These are phyloP conservation scores for Aspergillus proliferans DNA, from an alignment of 2,329 filamentous ascomycete genomes.

Conservation along the genomic window DNA sequence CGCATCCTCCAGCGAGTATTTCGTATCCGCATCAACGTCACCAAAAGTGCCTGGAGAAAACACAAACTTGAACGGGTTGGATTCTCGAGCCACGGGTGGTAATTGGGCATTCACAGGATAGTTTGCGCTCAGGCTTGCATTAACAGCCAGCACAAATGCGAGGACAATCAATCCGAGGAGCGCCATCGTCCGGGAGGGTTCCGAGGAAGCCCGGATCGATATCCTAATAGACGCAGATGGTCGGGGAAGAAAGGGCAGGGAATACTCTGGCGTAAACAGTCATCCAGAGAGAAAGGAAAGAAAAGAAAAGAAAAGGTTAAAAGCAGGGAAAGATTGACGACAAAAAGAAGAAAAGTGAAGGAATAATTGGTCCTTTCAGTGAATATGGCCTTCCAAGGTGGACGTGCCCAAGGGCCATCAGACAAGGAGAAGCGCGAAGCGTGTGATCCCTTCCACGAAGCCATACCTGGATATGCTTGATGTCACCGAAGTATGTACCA, in stretches of 20 bases:
- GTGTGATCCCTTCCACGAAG: constrained; percentile 27
- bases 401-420: constrained; percentile 24
- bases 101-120: constrained; percentile 83
- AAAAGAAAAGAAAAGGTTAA: constrained; percentile 8
- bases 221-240: constrained; percentile 1
- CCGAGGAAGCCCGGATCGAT: not conserved
- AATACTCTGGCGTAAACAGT: constrained; percentile 4
- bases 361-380: constrained; percentile 15
- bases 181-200: constrained; percentile 20
- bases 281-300: constrained; percentile 2
- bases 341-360: constrained; percentile 12
- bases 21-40: constrained; percentile 50
- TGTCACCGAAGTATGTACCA: constrained; percentile 30
- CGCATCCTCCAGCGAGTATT: constrained; percentile 59
- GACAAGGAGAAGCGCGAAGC: constrained; percentile 27
- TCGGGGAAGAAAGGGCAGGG: constrained; percentile 11
- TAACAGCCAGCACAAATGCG: constrained; percentile 20
- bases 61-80: constrained; percentile 43
- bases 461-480: constrained; percentile 36
- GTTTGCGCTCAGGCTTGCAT: constrained; percentile 36
- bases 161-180: constrained; percentile 20
- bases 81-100: constrained; percentile 67
- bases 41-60: constrained; percentile 60
- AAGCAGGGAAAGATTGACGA: constrained; percentile 6
- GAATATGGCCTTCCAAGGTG: constrained; percentile 15